phyloP scores from a whole-genome alignment of 202 grass and related monocot genomes.

The Carex sylvatica region DNA sequence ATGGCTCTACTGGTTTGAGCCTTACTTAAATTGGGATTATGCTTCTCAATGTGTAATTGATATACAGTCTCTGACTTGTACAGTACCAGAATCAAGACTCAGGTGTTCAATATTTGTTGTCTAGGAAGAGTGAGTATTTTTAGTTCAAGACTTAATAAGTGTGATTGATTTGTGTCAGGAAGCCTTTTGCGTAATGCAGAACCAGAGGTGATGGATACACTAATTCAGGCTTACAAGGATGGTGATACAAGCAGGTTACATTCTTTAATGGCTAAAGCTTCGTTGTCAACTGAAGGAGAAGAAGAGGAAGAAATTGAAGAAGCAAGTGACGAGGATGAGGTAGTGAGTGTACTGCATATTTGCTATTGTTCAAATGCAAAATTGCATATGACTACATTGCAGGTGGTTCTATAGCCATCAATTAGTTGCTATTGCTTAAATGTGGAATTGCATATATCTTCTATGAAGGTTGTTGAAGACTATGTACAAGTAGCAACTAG shows the following conservation, averaged over 20 bases:
- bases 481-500: conserved; percentile 52
- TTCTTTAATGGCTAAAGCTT: conserved; percentile 37
- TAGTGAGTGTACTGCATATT: conserved; percentile 30
- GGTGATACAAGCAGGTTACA: conserved; percentile 56
- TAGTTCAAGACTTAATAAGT: conserved; percentile 12
- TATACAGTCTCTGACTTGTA: background rate
- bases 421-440: background rate
- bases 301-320: conserved; percentile 48
- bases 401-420: conserved; percentile 12
- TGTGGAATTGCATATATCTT: conserved; percentile 19
- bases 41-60: background rate
- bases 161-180: conserved; percentile 47
- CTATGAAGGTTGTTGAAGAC: conserved; percentile 53
- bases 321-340: conserved; percentile 45
- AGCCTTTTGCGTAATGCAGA: conserved; percentile 73
- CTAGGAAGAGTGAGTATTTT: background rate
- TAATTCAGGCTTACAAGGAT: conserved; percentile 83
- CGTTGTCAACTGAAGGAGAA: conserved; percentile 35
- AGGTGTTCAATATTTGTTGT: background rate
- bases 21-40: background rate
- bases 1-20: background rate
- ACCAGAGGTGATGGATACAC: conserved; percentile 88
- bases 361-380: conserved; percentile 13
- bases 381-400: conserved; percentile 3
- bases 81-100: background rate